A percentile compares a stretch with the other conserved stretches of the same genome.
Evolutionary conservation across 2,329 filamentous ascomycete genomes (phyloP).

Genomic region (Chrysosporium queenslandicum): DNA sequence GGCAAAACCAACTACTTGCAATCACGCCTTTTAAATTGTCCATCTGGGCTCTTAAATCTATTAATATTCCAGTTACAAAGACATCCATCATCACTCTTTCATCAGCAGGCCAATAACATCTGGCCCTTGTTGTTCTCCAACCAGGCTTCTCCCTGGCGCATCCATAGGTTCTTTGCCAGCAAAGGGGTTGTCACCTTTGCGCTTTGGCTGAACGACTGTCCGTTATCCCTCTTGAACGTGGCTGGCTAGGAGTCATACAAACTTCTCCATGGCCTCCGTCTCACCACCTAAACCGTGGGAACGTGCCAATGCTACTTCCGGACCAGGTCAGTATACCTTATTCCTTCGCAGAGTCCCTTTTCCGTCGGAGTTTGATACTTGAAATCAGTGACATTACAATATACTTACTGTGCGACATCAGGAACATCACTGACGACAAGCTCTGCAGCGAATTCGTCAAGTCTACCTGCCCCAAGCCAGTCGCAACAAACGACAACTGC

Average conservation of each 20-base stretch:
- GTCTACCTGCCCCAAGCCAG: background rate
- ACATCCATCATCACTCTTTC: too few species aligned
- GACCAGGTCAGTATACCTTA: conserved; percentile 38
- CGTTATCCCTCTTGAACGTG: background rate
- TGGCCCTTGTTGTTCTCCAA: too few species aligned
- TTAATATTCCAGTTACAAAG: too few species aligned
- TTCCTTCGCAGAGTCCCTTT: background rate
- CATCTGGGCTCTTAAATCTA: too few species aligned
- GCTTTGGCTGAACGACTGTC: too few species aligned
- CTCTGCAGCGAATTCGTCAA: background rate
- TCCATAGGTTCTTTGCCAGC: too few species aligned
- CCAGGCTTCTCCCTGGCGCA: too few species aligned
- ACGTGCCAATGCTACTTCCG: conserved; percentile 50
- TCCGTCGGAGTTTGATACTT: too few species aligned
- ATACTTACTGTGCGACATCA: background rate
- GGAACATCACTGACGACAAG: background rate
- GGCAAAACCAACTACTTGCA: too few species aligned
- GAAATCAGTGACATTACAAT: too few species aligned
- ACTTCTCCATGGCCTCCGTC: conserved; percentile 43
- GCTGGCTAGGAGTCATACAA: background rate
- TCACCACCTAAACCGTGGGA: conserved; percentile 99
- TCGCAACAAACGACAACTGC: background rate
- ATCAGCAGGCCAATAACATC: conserved; percentile 5
- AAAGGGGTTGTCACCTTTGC: too few species aligned
- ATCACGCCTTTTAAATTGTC: too few species aligned